Percentiles rank a stretch among this genome's conserved stretches.
Conservation (phyloP, 495 filamentous ascomycete genomes). For the Staphylotrichum tortipilum region DNA sequence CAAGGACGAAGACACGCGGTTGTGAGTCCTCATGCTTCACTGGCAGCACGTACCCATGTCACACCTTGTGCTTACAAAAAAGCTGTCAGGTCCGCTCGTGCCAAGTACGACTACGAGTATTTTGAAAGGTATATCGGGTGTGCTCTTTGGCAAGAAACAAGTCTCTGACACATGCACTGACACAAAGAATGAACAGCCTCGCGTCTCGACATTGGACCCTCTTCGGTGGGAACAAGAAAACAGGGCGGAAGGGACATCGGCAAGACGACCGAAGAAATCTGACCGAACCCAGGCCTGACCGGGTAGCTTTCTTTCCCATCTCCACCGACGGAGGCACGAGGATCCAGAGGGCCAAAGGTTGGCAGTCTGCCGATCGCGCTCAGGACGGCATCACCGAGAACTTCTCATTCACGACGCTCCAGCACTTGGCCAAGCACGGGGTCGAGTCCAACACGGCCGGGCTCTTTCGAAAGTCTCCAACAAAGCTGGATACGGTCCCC, state of each 20-base stretch:
- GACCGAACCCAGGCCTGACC: not conserved
- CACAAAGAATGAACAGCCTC: not conserved
- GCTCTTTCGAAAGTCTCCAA: not conserved
- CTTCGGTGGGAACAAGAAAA: not conserved
- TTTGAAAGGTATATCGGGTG: not conserved
- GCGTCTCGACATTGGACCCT: not conserved
- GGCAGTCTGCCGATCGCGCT: not conserved
- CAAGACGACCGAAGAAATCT: not conserved
- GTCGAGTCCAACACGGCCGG: not conserved
- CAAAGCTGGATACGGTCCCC: not conserved
- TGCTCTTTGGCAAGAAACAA: too few species aligned
- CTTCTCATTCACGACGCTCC: not conserved
- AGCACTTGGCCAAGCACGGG: not conserved
- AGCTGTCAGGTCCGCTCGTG: not conserved
- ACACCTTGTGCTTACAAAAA: not conserved
- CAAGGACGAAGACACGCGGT: not conserved
- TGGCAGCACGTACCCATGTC: too few species aligned
- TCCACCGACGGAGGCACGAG: not conserved
- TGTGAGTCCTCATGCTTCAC: not conserved
- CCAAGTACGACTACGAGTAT: not conserved
- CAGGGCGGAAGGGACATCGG: not conserved
- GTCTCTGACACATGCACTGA: not conserved
- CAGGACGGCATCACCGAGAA: not conserved
- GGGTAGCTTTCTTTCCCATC: not conserved
- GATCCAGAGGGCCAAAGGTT: not conserved